These are phyloP conservation scores for Hypocrella siamensis DNA, from an alignment of 2,329 filamentous ascomycete species.

Conservation along the genomic window DNA sequence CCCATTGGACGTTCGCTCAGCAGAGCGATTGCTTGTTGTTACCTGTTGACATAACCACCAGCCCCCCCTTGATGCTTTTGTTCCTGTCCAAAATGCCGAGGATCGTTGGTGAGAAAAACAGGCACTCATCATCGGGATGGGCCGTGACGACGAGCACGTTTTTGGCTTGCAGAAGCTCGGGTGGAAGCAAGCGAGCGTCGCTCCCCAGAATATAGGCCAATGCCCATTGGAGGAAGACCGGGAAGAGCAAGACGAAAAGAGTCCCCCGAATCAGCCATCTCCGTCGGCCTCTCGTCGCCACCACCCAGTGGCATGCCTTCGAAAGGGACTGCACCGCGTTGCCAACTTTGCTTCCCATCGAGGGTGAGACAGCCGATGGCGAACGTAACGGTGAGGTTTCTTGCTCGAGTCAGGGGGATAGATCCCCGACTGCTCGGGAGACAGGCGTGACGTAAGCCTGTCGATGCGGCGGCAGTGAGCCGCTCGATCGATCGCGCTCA, in stretches of 20 bases:
- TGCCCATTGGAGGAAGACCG: constrained; percentile 18
- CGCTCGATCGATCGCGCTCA: too few relatives aligned
- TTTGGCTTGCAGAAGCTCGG: constrained; percentile 15
- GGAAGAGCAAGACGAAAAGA: constrained; percentile 6
- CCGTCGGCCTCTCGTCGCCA: constrained; percentile 8
- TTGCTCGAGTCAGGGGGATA: too few relatives aligned
- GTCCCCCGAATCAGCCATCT: constrained; percentile 6
- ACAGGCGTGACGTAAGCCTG: too few relatives aligned
- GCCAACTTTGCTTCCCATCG: constrained; percentile 3
- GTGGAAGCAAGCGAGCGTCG: constrained; percentile 19
- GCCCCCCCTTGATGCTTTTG: constrained; percentile 8
- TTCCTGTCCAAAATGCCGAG: constrained; percentile 15
- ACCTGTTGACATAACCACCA: constrained; percentile 17
- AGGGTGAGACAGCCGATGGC: too few relatives aligned
- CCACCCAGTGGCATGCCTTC: constrained; percentile 5
- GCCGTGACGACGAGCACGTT: constrained; percentile 22
- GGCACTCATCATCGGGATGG: constrained; percentile 23
- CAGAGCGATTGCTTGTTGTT: too few relatives aligned
- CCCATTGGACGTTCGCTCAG: too few relatives aligned
- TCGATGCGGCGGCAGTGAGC: too few relatives aligned
- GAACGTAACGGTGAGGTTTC: too few relatives aligned
- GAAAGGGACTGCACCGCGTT: constrained; percentile 3
- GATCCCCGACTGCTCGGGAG: too few relatives aligned
- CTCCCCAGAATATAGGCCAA: constrained; percentile 19
- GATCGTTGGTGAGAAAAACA: constrained; percentile 16